These are phyloP conservation scores for Cryptococcus sp. DNA, from an alignment of 1,284 basidiomycete genomes.

Conservation along the genomic window DNA sequence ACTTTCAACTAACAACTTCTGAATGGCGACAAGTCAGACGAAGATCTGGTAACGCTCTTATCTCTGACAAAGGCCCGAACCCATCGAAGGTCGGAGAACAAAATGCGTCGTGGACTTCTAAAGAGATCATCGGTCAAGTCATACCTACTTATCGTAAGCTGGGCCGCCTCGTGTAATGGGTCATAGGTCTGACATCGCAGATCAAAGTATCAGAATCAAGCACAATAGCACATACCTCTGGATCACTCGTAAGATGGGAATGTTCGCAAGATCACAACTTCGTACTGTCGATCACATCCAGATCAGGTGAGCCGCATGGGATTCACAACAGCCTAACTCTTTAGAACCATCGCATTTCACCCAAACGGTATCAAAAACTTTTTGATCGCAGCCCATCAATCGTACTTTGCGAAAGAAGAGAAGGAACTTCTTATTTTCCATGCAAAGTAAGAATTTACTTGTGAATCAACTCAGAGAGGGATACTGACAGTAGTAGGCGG, in stretches of 20 bases:
- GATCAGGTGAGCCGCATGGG: conserved; percentile 5
- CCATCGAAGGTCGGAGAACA: conserved; percentile 4
- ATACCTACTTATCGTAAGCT: conserved; percentile 21
- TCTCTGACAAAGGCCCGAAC: not conserved
- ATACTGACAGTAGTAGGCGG: conserved; percentile 9
- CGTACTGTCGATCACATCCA: conserved; percentile 8
- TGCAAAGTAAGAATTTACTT: conserved; percentile 10
- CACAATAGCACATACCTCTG: conserved; percentile 8
- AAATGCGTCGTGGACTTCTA: conserved; percentile 13
- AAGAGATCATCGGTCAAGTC: conserved; percentile 21
- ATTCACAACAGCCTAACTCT: not conserved
- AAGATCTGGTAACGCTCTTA: conserved; percentile 3
- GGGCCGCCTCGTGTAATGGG: too few relatives aligned
- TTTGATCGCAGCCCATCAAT: conserved; percentile 15
- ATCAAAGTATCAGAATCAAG: conserved; percentile 4
- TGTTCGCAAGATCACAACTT: conserved; percentile 4
- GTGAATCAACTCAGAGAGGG: too few relatives aligned
- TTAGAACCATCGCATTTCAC: conserved; percentile 17
- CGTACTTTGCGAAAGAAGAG: conserved; percentile 19
- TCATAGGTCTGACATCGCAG: not conserved
- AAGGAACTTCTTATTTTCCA: conserved; percentile 28
- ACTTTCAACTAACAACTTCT: conserved; percentile 19
- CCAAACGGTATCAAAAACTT: conserved; percentile 15
- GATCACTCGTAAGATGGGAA: conserved; percentile 3
- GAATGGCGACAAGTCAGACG: conserved; percentile 8